These are phyloP conservation scores for Dipteronia sinensis DNA, from an alignment of 345 rosid species.

Conservation along the genomic window DNA sequence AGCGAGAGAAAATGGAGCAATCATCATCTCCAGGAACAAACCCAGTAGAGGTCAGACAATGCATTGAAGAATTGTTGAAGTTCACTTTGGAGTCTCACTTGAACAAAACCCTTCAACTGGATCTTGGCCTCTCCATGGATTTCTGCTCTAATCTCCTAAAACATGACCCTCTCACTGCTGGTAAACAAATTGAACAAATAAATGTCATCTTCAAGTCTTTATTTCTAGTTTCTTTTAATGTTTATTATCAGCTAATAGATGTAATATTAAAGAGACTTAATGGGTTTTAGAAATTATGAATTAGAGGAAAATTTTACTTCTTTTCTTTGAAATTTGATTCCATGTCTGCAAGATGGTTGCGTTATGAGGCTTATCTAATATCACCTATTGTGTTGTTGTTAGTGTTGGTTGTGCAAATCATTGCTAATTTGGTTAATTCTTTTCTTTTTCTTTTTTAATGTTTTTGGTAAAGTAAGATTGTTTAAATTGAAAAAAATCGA, in stretches of 20 bases:
- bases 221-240: background rate
- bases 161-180: constrained; percentile 18
- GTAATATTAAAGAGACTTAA: background rate
- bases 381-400: background rate
- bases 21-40: constrained; percentile 26
- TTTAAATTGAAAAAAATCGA: background rate
- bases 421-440: background rate
- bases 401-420: background rate
- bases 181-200: constrained; percentile 4
- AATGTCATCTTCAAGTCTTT: background rate
- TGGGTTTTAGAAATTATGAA: no score
- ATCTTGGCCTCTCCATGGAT: constrained; percentile 38
- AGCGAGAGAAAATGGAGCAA: constrained; percentile 18
- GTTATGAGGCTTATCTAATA: background rate
- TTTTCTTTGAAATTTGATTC: background rate
- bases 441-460: no score
- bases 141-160: constrained; percentile 45
- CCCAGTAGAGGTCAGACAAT: constrained; percentile 31
- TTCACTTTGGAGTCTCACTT: constrained; percentile 45
- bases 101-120: constrained; percentile 31
- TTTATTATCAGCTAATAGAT: background rate
- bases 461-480: background rate
- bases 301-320: background rate
- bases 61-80: constrained; percentile 45
- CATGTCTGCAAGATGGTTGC: background rate